Evolutionary conservation across 371 early-diverging fungal genomes (phyloP).

Genomic region (Mucor indicus): DNA sequence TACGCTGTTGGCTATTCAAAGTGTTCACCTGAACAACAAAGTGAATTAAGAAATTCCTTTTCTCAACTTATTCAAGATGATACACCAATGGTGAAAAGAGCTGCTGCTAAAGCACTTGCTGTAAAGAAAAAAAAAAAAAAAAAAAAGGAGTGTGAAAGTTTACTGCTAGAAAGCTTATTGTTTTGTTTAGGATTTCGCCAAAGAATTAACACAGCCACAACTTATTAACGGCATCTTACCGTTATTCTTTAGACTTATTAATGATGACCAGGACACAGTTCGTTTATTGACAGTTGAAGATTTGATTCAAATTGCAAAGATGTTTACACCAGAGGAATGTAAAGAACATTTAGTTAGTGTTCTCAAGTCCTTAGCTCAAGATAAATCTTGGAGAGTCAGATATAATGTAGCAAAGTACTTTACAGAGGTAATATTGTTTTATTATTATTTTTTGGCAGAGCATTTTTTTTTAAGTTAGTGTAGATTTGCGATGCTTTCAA

Average conservation of each 20-base stretch:
- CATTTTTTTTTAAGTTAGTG: not conserved
- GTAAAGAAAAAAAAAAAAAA: conserved; percentile 32
- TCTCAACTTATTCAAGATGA: conserved; percentile 91
- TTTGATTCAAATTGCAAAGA: conserved; percentile 84
- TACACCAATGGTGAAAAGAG: conserved; percentile 97
- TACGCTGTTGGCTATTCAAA: conserved; percentile 82
- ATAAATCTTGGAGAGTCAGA: conserved; percentile 96
- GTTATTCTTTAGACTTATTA: conserved; percentile 72
- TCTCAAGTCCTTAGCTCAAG: conserved; percentile 77
- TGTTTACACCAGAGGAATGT: conserved; percentile 74
- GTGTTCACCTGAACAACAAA: conserved; percentile 71
- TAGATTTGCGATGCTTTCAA: conserved; percentile 38
- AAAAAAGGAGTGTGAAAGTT: not conserved
- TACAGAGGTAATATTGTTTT: conserved; percentile 59
- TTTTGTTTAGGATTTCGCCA: conserved; percentile 5
- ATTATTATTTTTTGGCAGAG: not conserved
- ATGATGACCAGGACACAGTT: conserved; percentile 96
- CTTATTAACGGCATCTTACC: conserved; percentile 68
- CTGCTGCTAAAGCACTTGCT: conserved; percentile 86
- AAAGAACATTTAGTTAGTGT: conserved; percentile 70
- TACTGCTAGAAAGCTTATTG: not conserved
- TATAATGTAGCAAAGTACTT: conserved; percentile 97
- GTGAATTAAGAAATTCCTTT: conserved; percentile 76
- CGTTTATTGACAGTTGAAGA: conserved; percentile 92
- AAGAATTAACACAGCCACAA: conserved; percentile 65